Base-by-base conservation (phyloP, 2,329 filamentous ascomycete genomes). In the Aspergillus texensis region DNA sequence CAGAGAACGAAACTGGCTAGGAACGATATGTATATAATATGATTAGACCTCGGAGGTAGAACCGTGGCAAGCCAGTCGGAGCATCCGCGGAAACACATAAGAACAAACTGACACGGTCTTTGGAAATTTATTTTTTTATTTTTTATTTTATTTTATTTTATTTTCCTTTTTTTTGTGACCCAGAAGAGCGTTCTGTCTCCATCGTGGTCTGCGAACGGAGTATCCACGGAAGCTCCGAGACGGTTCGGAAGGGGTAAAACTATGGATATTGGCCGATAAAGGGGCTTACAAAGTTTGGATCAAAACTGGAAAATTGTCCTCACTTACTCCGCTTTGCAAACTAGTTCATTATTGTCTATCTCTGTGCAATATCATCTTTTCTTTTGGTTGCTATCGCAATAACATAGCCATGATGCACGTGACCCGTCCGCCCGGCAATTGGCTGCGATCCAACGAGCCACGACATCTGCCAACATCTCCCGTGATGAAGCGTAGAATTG, bases 171-270 rank as follows among this genome's bases (percentile, higher is more conserved):
- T 1, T 28, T 1, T 46, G 26, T 46, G 4, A 6, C 24, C 24
- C 11, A 9, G 1, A 36, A 14, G 16, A 16, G 14, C 34, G 6
- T n/a, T 5, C 26, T 19, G 14, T 2, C 24, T 19, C 6, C 19
- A 16, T 24, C 10, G 6, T 36, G 19, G 12, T 24, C n/a, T 39
- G 26, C 24, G 58, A 10, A 34, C 66, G 72, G 72, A 71, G 21
- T 3, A 30, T 71, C 72, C 72, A 65, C 65, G 72, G 73, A 73
- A 6, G 0, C 56, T 72, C 72, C 69, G 66, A 58, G 24, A 32
- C 28, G 26, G 32, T 21, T 30, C 45, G 28, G 50, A 50, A 26
- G 32, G 11, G n/a, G 21, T 16, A 39, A n/a, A 19, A 19, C 39
- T 26, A 6, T n/a, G 24, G 21, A 3, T 16, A 4, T 3, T 16